Evolutionary conservation across 2,329 filamentous ascomycete species (phyloP).

Genomic region (Delphinella strobiligena): DNA sequence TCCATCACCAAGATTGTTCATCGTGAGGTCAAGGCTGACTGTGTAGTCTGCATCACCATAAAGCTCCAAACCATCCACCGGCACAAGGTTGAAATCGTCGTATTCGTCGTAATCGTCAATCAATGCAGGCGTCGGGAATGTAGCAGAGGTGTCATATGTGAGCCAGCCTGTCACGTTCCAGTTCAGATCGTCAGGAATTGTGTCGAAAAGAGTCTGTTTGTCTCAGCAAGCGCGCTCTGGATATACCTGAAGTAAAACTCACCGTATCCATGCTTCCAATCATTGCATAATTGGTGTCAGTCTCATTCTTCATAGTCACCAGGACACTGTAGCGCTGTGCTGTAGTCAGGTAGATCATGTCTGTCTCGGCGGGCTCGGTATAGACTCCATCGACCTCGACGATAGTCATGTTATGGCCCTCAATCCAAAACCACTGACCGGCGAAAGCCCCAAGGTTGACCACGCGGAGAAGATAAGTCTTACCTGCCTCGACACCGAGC

Average conservation of each 20-base stretch:
- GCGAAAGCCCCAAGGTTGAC: slow-evolving; percentile 61
- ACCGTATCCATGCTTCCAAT: slow-evolving; percentile 23
- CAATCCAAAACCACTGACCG: slow-evolving; percentile 52
- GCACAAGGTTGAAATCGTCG: slow-evolving; percentile 62
- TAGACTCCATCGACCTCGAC: slow-evolving; percentile 61
- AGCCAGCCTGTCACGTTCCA: slow-evolving; percentile 48
- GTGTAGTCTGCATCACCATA: slow-evolving; percentile 50
- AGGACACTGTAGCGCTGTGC: slow-evolving; percentile 61
- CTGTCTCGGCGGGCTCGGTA: slow-evolving; percentile 46
- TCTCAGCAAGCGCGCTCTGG: too few relatives aligned
- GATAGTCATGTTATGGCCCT: slow-evolving; percentile 52
- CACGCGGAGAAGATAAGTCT: slow-evolving; percentile 53
- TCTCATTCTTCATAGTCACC: slow-evolving; percentile 46
- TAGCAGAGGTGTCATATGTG: slow-evolving; percentile 38
- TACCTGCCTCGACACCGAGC: slow-evolving; percentile 35
- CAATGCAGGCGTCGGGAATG: slow-evolving; percentile 24
- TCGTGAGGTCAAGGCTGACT: slow-evolving; percentile 47
- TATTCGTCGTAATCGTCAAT: slow-evolving; percentile 54
- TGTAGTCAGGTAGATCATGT: slow-evolving; percentile 53
- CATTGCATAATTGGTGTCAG: slow-evolving; percentile 48
- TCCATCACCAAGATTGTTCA: slow-evolving; percentile 57
- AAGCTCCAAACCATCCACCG: slow-evolving; percentile 52
- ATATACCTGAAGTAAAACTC: too few relatives aligned
- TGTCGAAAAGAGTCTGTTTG: slow-evolving; percentile 57
- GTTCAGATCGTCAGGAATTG: slow-evolving; percentile 54